Base-by-base conservation (phyloP, 768 basidiomycete genomes). In the Lentinula boryana region DNA sequence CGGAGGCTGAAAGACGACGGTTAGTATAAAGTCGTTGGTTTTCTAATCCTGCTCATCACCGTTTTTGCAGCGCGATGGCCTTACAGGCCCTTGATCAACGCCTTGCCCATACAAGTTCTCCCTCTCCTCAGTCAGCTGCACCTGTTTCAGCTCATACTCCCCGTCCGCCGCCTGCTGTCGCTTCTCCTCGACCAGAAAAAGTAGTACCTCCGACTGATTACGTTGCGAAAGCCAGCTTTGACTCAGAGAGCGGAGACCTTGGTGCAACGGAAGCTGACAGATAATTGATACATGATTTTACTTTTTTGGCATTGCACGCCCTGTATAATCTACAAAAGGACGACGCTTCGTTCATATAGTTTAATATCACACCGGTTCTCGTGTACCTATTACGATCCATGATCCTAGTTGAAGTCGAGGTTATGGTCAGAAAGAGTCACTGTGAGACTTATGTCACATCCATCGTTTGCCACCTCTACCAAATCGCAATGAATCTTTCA, bases 1-100 rank as follows among this genome's bases (percentile, higher is more conserved):
- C 97, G 21, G 97, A 99, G 74, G 97, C 97, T 18, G 97, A 99
- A 76, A 80, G 97, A 62, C 79, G 96, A 77, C 84, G 96, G 95
- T 95, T 63, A 60, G 84, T 71, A 23, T 9, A 27, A 18, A 3
- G 0, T 15, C 58, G 44, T 31, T 18, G 27, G 38, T 23, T 41
- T n/a, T 21, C 15, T 5, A 23, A 12, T 38, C 10, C 23, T 6
- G 57, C 36, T 63, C 12, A 68, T 27, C 64, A 18, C 58, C 13
- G 46, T 40, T n/a, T 15, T 23, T 23, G 5, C 58, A 97, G 96
- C 66, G 94, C 95, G 1, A 85, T 99, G 79, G 97, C 97, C 33
- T 77, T 99, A 68, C 97, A 98, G 72, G 97, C 97, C 3, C 82
- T 99, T 38, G 97, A 99, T 67, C 95, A 97, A 68, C 84, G 95